Percentiles rank a stretch among this genome's conserved stretches.
Evolutionary conservation across 345 rosid genomes (phyloP).

Genomic region (Luvunga scandens): DNA sequence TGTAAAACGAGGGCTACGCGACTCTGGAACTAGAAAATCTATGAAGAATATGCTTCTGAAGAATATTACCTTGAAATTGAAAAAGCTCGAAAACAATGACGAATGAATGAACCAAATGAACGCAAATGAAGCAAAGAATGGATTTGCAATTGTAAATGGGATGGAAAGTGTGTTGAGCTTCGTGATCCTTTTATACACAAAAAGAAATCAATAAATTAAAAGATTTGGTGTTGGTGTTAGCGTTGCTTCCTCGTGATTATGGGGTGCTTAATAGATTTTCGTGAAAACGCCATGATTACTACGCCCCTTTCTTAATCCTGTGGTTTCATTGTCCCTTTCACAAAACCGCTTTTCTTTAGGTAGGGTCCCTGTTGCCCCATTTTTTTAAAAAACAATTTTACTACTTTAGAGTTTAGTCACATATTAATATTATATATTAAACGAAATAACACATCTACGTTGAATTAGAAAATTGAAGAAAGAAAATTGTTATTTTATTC

Average conservation of each 20-base stretch:
- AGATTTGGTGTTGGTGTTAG: not conserved
- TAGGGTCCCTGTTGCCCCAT: not conserved
- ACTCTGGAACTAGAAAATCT: not conserved
- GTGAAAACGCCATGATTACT: slow-evolving; percentile 15
- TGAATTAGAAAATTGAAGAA: not conserved
- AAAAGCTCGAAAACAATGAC: not conserved
- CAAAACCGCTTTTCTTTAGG: slow-evolving; percentile 33
- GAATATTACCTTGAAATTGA: not conserved
- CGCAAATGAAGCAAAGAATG: not conserved
- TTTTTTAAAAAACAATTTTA: not conserved
- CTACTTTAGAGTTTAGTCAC: no score
- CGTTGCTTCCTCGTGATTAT: not conserved
- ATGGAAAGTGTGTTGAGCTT: not conserved
- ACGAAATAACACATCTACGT: not conserved
- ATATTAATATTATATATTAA: not conserved
- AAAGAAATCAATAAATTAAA: not conserved
- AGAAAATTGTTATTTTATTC: not conserved
- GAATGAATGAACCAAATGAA: not conserved
- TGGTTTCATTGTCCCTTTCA: slow-evolving; percentile 31
- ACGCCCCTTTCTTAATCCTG: slow-evolving; percentile 25
- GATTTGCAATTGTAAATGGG: not conserved
- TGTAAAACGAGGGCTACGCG: no score
- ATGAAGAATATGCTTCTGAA: not conserved
- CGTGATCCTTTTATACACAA: slow-evolving; percentile 4
- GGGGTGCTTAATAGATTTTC: not conserved